Evolutionary conservation across 1,139 yeast genomes (phyloP).

Genomic region (Petasospora rhodanensis): DNA sequence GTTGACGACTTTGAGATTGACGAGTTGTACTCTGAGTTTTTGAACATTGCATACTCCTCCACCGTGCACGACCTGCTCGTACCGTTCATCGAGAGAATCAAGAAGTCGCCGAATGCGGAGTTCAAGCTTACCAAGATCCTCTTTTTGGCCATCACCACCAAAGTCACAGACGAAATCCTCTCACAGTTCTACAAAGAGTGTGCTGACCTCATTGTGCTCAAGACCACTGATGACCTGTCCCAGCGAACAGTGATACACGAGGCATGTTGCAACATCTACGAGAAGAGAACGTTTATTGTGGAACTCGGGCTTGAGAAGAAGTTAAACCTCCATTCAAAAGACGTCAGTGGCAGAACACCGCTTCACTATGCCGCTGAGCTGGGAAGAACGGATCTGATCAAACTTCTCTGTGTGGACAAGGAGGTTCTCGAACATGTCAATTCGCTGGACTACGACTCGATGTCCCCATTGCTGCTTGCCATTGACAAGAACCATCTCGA

Average conservation of each 20-base stretch:
- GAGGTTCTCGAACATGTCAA: constrained; percentile 20
- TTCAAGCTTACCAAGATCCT: constrained; percentile 60
- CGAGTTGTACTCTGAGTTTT: constrained; percentile 63
- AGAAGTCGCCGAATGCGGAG: constrained; percentile 34
- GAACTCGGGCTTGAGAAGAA: constrained; percentile 17
- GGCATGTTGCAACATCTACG: constrained; percentile 32
- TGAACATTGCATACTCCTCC: constrained; percentile 48
- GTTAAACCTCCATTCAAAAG: constrained; percentile 35
- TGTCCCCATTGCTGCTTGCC: constrained; percentile 78
- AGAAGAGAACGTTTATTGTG: constrained; percentile 33
- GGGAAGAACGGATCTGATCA: constrained; percentile 49
- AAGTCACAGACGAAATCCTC: constrained; percentile 38
- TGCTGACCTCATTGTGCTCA: constrained; percentile 33
- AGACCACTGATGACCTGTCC: constrained; percentile 37
- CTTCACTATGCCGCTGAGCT: constrained; percentile 82
- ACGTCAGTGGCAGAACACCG: constrained; percentile 73
- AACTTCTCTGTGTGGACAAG: constrained; percentile 32
- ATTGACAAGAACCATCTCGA: constrained; percentile 65
- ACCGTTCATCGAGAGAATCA: constrained; percentile 49
- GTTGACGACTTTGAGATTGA: constrained; percentile 42
- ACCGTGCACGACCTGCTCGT: constrained; percentile 33
- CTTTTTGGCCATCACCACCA: constrained; percentile 51
- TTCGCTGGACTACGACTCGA: constrained; percentile 61
- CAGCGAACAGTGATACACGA: constrained; percentile 36
- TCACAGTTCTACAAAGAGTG: constrained; percentile 33